Evolutionary conservation across 2,329 filamentous ascomycete species (phyloP).

Genomic region (Alternaria brassicicola): DNA sequence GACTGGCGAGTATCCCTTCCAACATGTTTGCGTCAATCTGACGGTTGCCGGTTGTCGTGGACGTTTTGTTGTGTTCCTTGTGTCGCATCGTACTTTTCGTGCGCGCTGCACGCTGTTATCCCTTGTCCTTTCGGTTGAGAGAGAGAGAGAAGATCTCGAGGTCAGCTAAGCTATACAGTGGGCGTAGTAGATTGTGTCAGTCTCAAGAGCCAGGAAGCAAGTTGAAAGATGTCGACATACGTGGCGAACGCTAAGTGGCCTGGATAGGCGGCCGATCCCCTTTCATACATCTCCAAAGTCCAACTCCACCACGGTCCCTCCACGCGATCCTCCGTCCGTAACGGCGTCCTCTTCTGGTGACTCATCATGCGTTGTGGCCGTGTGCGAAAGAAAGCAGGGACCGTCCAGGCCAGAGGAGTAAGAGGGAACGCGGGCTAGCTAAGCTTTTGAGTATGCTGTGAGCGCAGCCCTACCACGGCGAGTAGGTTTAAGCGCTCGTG

Average conservation of each 20-base stretch:
- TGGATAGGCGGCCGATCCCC: slow-evolving; percentile 46
- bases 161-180: slow-evolving; percentile 12
- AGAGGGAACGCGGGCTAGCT: slow-evolving; percentile 27
- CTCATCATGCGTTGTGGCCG: neutral
- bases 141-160: slow-evolving; percentile 5
- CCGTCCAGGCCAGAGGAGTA: slow-evolving; percentile 14
- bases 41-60: slow-evolving; percentile 14
- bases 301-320: slow-evolving; percentile 1
- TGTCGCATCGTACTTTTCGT: slow-evolving; percentile 29
- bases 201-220: slow-evolving; percentile 25
- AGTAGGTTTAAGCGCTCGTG: slow-evolving; percentile 44
- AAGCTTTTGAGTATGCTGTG: slow-evolving; percentile 33
- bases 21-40: neutral
- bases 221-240: slow-evolving; percentile 38
- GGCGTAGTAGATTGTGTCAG: slow-evolving; percentile 26
- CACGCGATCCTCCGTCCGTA: slow-evolving; percentile 21
- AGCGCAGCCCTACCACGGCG: slow-evolving; percentile 26
- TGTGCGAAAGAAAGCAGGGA: neutral
- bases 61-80: slow-evolving; percentile 23
- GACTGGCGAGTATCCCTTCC: neutral
- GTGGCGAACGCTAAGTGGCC: slow-evolving; percentile 53
- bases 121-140: slow-evolving; percentile 12
- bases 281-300: slow-evolving; percentile 18
- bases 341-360: slow-evolving; percentile 10
- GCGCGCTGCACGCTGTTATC: slow-evolving; percentile 18